These are phyloP conservation scores for Clavulina sp. DNA, from an alignment of 768 basidiomycete species.

Conservation along the genomic window DNA sequence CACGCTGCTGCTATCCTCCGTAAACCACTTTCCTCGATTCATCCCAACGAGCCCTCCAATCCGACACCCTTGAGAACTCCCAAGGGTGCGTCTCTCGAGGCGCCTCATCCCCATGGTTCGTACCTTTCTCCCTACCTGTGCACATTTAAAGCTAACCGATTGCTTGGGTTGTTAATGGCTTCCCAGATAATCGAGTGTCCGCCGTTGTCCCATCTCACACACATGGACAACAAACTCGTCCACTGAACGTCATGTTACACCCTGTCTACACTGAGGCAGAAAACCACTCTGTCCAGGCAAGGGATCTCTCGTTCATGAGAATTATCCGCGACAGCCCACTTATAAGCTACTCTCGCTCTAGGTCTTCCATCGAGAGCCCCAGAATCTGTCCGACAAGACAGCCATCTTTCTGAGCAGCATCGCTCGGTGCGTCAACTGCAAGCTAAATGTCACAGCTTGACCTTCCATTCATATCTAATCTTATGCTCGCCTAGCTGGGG, in stretches of 20 bases:
- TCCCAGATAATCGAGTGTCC: no score
- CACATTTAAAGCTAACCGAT: no score
- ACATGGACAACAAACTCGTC: not conserved
- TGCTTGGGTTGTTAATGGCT: no score
- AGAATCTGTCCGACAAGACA: constrained; percentile 53
- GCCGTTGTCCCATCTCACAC: not conserved
- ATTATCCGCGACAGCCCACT: not conserved
- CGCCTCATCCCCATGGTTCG: no score
- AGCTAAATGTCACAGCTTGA: no score
- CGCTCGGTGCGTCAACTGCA: constrained; percentile 3
- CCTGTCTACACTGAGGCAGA: constrained; percentile 46
- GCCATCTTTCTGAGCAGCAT: constrained; percentile 26
- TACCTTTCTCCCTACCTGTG: no score
- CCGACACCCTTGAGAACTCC: no score
- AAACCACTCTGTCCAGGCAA: constrained; percentile 41
- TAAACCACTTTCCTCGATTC: no score
- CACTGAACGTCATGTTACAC: constrained; percentile 54
- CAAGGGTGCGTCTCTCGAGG: no score
- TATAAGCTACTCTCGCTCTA: constrained; percentile 13
- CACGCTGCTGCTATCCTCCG: no score
- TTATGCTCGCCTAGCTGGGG: constrained; percentile 26
- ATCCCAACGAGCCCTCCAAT: no score
- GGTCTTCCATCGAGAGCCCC: constrained; percentile 54
- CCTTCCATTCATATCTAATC: not conserved
- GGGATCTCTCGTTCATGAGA: constrained; percentile 10